Evolutionary conservation across 345 rosid species (phyloP), one percentile per base, ranked within the genome.

Genomic region (Crucihimalaya himalaica): DNA sequence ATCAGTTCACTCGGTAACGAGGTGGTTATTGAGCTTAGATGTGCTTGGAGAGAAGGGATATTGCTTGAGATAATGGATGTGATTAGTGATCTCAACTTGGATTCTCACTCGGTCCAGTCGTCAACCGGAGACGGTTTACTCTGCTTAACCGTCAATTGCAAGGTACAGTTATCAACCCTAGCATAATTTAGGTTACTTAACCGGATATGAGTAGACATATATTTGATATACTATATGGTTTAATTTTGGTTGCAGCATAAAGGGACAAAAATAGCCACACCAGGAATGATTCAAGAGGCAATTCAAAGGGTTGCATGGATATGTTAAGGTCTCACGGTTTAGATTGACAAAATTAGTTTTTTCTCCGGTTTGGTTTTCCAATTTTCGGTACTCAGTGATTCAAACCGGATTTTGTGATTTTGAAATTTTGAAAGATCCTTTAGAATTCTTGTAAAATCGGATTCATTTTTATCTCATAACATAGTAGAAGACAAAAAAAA

Each of bases 41-140:
- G 98, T 80, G 75, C 75, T n/a, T 92, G 89, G 92, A 86, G 83
- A 80, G 99, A 95, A 66, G 94, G 97, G 39, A 43, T 90, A 57
- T 73, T 95, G 80, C 83, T 95, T 4, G 92, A 87, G 82, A 82
- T 92, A 48, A 84, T 95, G 84, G 94, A 87, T 80, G 91, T 79
- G 46, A 66, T 81, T 31, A 83, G 85, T 84, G 74, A 67, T 77
- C 86, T 88, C 63, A 79, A 75, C 58, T 63, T 96, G 65, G 97
- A 96, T 85, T 90, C 90, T 39, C 88, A 87, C 73, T 83, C 96
- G 0, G 87, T 96, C 40, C 91, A 87, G 39, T 92, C 99, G 5
- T 83, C 90, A 6, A 86, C 84, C 27, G 68, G 50, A 1, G 86
- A 86, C 11, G 96, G 93, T 43, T 68, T 87, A 43, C 85, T 96